Evolutionary conservation across 2,329 filamentous ascomycete species (phyloP).

Genomic region (Fusarium brachygibbosum): DNA sequence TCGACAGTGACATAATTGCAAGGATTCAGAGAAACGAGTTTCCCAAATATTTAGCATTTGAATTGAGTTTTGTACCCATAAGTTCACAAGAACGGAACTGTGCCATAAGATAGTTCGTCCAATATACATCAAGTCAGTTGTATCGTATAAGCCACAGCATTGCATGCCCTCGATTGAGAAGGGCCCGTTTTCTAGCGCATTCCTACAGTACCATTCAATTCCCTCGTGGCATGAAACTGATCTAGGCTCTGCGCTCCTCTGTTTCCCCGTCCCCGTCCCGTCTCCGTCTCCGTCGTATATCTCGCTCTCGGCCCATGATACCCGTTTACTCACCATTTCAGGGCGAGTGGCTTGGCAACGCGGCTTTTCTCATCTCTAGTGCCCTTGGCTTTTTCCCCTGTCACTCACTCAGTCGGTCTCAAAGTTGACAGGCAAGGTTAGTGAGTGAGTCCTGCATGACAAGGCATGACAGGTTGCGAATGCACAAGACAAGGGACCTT

Average conservation of each 20-base stretch:
- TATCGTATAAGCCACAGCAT: conserved; percentile 1
- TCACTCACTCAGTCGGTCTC: conserved; percentile 1
- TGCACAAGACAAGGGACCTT: conserved; percentile 29
- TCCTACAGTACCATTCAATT: conserved; percentile 17
- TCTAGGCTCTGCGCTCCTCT: not conserved
- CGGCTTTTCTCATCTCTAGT: conserved; percentile 13
- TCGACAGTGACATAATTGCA: conserved; percentile 14
- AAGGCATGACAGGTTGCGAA: conserved; percentile 20
- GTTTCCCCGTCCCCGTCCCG: conserved; percentile 10
- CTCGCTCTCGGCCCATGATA: conserved; percentile 43
- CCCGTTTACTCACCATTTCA: conserved; percentile 23
- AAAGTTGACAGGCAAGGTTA: conserved; percentile 6
- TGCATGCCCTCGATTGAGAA: not conserved
- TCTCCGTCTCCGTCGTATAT: conserved; percentile 39
- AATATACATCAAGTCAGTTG: not conserved
- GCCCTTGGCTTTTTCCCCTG: not conserved
- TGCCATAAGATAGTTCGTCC: not conserved
- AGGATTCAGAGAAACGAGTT: conserved; percentile 20
- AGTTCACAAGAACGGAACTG: not conserved
- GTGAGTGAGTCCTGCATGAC: conserved; percentile 2
- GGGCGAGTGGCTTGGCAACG: conserved; percentile 40
- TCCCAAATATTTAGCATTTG: conserved; percentile 1
- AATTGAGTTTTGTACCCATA: not conserved
- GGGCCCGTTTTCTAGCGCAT: conserved; percentile 23
- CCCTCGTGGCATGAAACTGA: conserved; percentile 23